A percentile compares a stretch with the other conserved stretches of the same genome.
Conservation (phyloP, 73 alveolate genomes). For the Paramecium octaurelia region DNA sequence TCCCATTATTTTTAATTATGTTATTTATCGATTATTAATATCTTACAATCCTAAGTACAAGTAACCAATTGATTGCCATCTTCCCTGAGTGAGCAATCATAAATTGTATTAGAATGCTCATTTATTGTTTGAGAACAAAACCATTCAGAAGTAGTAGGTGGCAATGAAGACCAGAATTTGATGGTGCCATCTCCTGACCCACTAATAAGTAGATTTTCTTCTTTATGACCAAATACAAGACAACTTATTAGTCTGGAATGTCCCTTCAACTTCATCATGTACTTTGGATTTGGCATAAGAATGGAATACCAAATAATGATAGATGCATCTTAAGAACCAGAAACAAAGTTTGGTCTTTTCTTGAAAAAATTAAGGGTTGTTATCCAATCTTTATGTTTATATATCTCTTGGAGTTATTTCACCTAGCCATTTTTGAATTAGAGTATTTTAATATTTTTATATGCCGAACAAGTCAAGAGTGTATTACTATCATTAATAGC, state of each 20-base stretch:
- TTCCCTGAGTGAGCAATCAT: background rate
- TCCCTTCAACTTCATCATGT: background rate
- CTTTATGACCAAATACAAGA: background rate
- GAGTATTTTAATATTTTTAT: background rate
- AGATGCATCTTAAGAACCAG: background rate
- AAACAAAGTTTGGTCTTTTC: background rate
- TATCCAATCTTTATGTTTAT: background rate
- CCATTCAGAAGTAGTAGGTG: background rate
- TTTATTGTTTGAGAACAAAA: background rate
- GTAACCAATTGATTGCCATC: background rate
- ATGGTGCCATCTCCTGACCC: background rate
- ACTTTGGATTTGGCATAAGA: background rate
- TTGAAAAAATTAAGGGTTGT: background rate
- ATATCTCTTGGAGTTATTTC: background rate
- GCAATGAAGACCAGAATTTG: background rate
- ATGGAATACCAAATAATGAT: background rate
- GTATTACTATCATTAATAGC: background rate
- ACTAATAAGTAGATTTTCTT: background rate
- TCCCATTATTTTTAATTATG: background rate
- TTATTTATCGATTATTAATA: background rate
- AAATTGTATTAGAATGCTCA: background rate
- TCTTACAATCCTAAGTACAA: background rate
- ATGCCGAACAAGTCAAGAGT: background rate
- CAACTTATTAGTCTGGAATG: background rate
- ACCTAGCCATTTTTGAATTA: background rate